Base-by-base conservation (phyloP, 129 eudicot species). In the Artemisia tridentata region DNA sequence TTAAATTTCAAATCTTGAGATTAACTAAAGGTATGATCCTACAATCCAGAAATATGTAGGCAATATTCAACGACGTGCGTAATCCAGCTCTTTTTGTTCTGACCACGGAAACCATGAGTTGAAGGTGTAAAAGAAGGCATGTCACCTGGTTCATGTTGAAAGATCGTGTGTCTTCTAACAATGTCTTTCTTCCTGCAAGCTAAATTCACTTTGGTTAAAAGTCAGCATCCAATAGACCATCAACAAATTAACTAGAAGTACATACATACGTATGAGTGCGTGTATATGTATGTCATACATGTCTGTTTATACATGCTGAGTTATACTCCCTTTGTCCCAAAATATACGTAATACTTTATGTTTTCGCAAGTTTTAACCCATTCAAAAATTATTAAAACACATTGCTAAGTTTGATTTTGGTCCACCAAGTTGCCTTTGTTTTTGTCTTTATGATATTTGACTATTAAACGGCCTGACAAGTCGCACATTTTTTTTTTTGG, bases 131-230 rank as follows among this genome's bases (percentile, higher is more conserved):
- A 67, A 71, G 84, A 80, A 83, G 59, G 91, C 90, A 58, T 86
- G 97, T 53, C 95, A 87, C 67, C 83, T 85, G 78, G 88, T 83
- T 75, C 91, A 76, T 60, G 74, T 91, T 5, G 95, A 81, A 75
- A 34, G 83, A 20, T 91, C 86, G n/a, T 85, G 86, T 63, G 83
- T 73, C 71, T 89, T 79, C 68, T 31, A 15, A n/a, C 11, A 67
- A 11, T 67, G 38, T 79, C 84, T 88, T 68, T 78, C 84, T 65
- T 87, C 91, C 71, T 90, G 66, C 71, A 71, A 13, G 56, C 71
- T 57, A 38, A 71, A 77, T 7, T 57, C 31, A 72, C 63, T 73
- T 59, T 66, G 56, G 64, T 38, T 21, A 27, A 52, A n/a, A 14
- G 25, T 74, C 63, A 63, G 16, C 17, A 53, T 43, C 72, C 19